Conservation (phyloP, 768 basidiomycete species). For the Pisolithus orientalis region DNA sequence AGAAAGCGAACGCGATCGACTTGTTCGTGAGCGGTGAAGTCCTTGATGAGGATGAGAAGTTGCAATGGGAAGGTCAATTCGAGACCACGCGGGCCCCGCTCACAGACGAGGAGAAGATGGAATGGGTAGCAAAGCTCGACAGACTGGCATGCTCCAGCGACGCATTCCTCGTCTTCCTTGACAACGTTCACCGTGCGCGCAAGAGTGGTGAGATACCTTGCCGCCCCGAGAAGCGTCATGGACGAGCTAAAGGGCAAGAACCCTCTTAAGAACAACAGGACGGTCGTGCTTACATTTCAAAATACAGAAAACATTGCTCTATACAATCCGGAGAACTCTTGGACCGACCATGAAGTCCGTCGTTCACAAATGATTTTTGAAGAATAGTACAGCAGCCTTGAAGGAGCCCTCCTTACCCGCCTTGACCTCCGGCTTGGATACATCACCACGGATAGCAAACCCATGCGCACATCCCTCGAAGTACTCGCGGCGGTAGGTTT, state of each 20-base stretch:
- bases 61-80: conserved; percentile 88
- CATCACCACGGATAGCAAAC: conserved; percentile 44
- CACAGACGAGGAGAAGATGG: conserved; percentile 60
- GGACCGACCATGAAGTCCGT: no score
- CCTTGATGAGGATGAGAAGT: conserved; percentile 83
- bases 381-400: conserved; percentile 50
- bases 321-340: no score
- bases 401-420: conserved; percentile 62
- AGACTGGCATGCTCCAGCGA: conserved; percentile 93
- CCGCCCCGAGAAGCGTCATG: conserved; percentile 94
- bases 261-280: no score
- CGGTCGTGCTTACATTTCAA: no score
- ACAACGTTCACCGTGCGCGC: conserved; percentile 90
- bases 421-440: conserved; percentile 44
- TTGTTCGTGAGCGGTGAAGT: conserved; percentile 88
- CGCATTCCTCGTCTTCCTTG: conserved; percentile 99
- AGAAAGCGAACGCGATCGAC: conserved; percentile 98
- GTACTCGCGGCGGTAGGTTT: not conserved
- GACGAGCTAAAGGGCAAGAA: conserved; percentile 38
- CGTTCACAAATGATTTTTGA: conserved; percentile 30
- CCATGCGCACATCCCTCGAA: conserved; percentile 43
- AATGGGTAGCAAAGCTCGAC: conserved; percentile 68
- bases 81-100: conserved; percentile 63
- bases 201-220: conserved; percentile 88
- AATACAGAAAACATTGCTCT: no score